Evolutionary conservation across 78 protist genomes (phyloP), one percentile per base, ranked within the genome.

Genomic region (Bodo saltans): DNA sequence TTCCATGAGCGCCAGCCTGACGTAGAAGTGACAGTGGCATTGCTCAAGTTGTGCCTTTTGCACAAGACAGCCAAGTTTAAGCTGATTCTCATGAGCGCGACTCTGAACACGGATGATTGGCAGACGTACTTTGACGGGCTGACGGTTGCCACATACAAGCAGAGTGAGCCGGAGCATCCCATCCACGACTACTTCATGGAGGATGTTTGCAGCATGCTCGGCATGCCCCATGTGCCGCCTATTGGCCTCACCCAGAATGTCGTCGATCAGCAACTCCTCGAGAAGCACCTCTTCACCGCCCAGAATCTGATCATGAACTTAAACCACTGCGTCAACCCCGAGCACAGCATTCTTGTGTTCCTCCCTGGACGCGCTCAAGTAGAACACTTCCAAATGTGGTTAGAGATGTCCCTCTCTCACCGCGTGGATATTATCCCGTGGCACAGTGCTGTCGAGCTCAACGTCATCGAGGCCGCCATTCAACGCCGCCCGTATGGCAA

Each of bases 1-100:
- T 89, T 92, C 68, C 97, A 94, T 81, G 97, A 94, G 85, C 89
- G 97, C 28, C 38, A 78, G 27, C 72, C 92, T 21, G 90, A 94
- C 32, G 52, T 72, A 85, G 97, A 94, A 35, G 79, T 94, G 26
- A 87, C 90, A 28, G 88, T 94, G 47, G 42, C 75, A 30, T 0
- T 94, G 27, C 81, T 76, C 30, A 47, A 67, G 27, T 67, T 76
- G 21, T 38, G 12, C 52, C 81, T 76, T 33, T 3, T 42, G 69
- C 12, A 76, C 34, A 28, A 47, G 72, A 12, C 67, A 32, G 3
- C 3, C 34, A 23, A 30, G 34, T 76, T 67, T 67, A 76, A 76
- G 69, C 53, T 76, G 37, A 76, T 76, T 67, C 81, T 76, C 81
- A 76, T 76, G 81, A 34, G 47, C 27, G 81, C 81, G 34, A 76